Percentiles rank a stretch among this genome's conserved stretches.
phyloP scores from a whole-genome alignment of 2,329 filamentous ascomycete species.

The Colletotrichum orbiculare region DNA sequence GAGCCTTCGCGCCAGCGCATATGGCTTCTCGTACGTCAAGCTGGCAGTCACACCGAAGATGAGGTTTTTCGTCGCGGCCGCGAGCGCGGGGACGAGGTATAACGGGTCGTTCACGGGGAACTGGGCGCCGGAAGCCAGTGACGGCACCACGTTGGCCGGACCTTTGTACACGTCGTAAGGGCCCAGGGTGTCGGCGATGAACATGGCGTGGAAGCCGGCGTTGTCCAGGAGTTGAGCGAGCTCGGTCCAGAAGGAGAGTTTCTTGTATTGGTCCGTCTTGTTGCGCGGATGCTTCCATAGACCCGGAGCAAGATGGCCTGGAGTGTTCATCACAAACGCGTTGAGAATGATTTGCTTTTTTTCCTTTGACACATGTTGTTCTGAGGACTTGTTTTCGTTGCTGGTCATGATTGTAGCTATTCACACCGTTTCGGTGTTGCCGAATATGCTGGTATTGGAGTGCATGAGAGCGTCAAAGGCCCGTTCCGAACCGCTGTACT shows the following conservation, averaged over 20 bases:
- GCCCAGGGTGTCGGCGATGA: conserved; percentile 56
- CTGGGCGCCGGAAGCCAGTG: conserved; percentile 71
- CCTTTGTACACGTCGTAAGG: conserved; percentile 78
- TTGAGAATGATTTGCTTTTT: conserved; percentile 55
- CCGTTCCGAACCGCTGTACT: background rate
- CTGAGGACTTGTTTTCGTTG: background rate
- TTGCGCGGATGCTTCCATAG: conserved; percentile 70
- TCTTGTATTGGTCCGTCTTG: conserved; percentile 39
- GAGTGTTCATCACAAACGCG: conserved; percentile 53
- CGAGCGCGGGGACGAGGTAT: conserved; percentile 72
- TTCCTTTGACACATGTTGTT: background rate
- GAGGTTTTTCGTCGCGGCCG: conserved; percentile 73
- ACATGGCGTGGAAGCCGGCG: conserved; percentile 52
- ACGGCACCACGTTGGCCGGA: conserved; percentile 60
- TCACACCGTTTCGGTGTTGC: background rate
- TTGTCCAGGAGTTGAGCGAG: conserved; percentile 50
- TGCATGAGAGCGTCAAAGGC: background rate
- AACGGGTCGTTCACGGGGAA: conserved; percentile 79
- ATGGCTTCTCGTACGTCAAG: conserved; percentile 77
- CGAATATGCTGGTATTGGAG: background rate
- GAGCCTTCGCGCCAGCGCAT: conserved; percentile 72
- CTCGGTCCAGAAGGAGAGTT: conserved; percentile 46
- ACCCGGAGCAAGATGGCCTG: conserved; percentile 58
- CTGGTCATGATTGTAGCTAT: background rate
- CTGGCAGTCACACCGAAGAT: conserved; percentile 75